Base-by-base conservation (phyloP, 116 monocot species). In the Papilionanthe hybrid region DNA sequence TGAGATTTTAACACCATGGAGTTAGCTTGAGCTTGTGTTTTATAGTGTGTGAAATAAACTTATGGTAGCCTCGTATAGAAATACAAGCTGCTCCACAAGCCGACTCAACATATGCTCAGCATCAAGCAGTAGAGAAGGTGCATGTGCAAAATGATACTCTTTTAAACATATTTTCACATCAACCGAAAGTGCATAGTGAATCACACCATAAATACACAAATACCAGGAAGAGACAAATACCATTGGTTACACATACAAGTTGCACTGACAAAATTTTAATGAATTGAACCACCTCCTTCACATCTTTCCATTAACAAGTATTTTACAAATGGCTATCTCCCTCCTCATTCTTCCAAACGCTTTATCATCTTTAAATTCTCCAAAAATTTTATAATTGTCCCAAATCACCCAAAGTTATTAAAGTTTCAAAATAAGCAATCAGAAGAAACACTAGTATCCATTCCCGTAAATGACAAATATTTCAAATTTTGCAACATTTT, bases 301-400 rank as follows among this genome's bases (percentile, higher is more conserved):
- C 25, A 25, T 18, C 58, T 17, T 58, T 22, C n/a, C 23, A 63
- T 22, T 23, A 63, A 25, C n/a, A 23, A 23, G 7, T 63, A 5
- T 22, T 63, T 63, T 25, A 63, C 22, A 9, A 17, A 63, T 63
- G 23, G 22, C 63, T 23, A 63, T 23, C 22, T 25, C 63, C 7
- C 7, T 3, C 23, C 53, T 15, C 18, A 53, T 22, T 63, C 63
- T 63, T 23, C 63, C 22, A 23, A 63, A 63, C 1, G 22, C 63
- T 63, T 63, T 22, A 63, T 25, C 63, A 60, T 25, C 63, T 22
- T 63, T 63, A 63, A 63, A 63, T 63, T 22, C 63, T 63, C 63
- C 25, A 63, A 63, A 22, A 25, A n/a, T 63, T 53, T 22, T 22
- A 8, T 0, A 25, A 6, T 63, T 23, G 23, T 25, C 25, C 23